These are phyloP conservation scores for Fusarium neocosmosporiellum DNA, from an alignment of 2,329 filamentous ascomycete genomes.

Conservation along the genomic window DNA sequence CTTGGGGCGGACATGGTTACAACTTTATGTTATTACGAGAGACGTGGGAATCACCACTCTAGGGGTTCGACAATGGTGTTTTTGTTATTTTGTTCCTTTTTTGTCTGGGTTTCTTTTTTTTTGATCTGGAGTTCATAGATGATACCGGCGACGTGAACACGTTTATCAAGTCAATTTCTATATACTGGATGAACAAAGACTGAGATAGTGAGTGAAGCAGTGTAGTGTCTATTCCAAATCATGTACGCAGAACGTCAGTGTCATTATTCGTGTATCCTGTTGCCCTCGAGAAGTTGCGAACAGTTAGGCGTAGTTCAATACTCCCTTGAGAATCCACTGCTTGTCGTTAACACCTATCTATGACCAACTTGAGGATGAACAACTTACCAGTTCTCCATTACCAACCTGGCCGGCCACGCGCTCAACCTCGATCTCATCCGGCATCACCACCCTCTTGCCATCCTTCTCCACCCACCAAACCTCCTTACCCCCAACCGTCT, in stretches of 20 bases:
- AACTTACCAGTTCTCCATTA: constrained; percentile 82
- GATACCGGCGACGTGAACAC: constrained; percentile 42
- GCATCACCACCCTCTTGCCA: constrained; percentile 78
- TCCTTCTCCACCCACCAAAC: constrained; percentile 86
- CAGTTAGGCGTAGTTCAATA: constrained; percentile 56
- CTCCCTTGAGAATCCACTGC: constrained; percentile 73
- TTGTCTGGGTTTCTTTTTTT: constrained; percentile 8
- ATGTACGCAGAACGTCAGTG: constrained; percentile 11
- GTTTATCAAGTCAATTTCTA: constrained; percentile 22
- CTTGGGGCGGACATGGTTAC: not conserved
- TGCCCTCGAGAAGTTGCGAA: not conserved
- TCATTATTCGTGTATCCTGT: constrained; percentile 30
- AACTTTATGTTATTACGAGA: constrained; percentile 11
- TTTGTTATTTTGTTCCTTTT: constrained; percentile 10
- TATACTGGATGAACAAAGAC: constrained; percentile 30
- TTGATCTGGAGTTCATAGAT: constrained; percentile 38
- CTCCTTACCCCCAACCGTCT: constrained; percentile 71
- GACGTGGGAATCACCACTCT: constrained; percentile 18
- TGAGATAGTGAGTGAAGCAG: not conserved
- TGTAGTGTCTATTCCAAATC: not conserved
- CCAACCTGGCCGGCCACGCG: constrained; percentile 79
- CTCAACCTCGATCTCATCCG: constrained; percentile 81
- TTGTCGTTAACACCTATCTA: constrained; percentile 1
- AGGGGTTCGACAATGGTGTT: constrained; percentile 4
- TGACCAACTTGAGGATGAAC: not conserved